Base-by-base conservation (phyloP, 2,329 filamentous ascomycete species). In the Coniochaeta sp. region DNA sequence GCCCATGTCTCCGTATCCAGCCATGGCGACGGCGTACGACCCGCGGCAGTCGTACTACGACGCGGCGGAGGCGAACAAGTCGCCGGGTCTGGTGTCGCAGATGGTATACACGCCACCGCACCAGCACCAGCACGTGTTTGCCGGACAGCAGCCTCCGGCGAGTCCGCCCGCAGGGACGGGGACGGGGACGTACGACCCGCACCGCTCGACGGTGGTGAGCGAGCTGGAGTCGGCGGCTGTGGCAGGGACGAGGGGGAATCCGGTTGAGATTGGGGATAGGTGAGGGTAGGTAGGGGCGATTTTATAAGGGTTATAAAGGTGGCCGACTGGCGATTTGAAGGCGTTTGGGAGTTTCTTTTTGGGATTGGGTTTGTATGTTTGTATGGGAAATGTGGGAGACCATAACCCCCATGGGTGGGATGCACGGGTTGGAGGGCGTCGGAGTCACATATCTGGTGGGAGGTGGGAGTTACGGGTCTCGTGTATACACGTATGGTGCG, bases 251-350 rank as follows among this genome's bases (percentile, higher is more conserved):
- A 42, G 57, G 8, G 44, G 17, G 7, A 64, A 65, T 30, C 63
- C 63, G 0, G 63, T 60, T 0, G 65, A 66, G 62, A 66, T 66
- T 61, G 60, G 55, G 9, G 60, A 52, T 28, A 52, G 30, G 47
- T 52, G 26, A 30, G 19, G 30, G 22, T n/a, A 17, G 12, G 24
- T n/a, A n/a, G n/a, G n/a, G n/a, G n/a, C n/a, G n/a, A n/a, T n/a
- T n/a, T n/a, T n/a, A n/a, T n/a, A n/a, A n/a, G n/a, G n/a, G n/a
- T n/a, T n/a, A n/a, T n/a, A n/a, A n/a, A n/a, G n/a, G n/a, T n/a
- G n/a, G n/a, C n/a, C n/a, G n/a, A n/a, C n/a, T n/a, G n/a, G n/a
- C n/a, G n/a, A n/a, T n/a, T 32, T 32, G 30, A 36, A 52, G 47
- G 47, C 1, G 24, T 30, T 28, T 52, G 26, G 42, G 47, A 30